A percentile compares a stretch with the other conserved stretches of the same genome.
phyloP scores from a whole-genome alignment of 768 basidiomycete genomes.

The Termitomyces sp. region DNA sequence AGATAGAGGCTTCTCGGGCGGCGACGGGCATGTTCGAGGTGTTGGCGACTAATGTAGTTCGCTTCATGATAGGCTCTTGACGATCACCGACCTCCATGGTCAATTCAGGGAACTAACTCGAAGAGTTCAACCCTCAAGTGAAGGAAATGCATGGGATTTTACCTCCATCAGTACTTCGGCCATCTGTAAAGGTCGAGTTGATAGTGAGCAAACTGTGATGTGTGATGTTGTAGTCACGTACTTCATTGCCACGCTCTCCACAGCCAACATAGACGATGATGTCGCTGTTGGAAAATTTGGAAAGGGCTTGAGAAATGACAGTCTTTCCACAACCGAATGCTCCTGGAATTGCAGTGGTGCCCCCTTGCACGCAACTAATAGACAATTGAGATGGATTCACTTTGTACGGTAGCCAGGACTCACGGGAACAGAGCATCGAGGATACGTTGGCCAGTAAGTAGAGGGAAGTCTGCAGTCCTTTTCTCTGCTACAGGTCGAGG shows the following conservation, averaged over 20 bases:
- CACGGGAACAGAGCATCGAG: conserved; percentile 95
- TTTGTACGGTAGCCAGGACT: conserved; percentile 21
- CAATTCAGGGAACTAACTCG: conserved; percentile 72
- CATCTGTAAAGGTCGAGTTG: conserved; percentile 46
- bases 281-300: conserved; percentile 98
- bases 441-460: conserved; percentile 95
- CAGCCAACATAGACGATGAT: conserved; percentile 99
- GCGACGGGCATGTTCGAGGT: conserved; percentile 99
- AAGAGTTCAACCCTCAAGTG: neutral
- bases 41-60: conserved; percentile 96
- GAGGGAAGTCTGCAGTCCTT: conserved; percentile 84
- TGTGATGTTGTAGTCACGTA: conserved; percentile 20
- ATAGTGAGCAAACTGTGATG: conserved; percentile 4
- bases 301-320: conserved; percentile 96
- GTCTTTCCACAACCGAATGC: conserved; percentile 99
- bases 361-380: conserved; percentile 89
- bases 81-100: conserved; percentile 89
- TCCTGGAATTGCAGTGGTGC: conserved; percentile 96
- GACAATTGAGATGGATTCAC: neutral
- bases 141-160: conserved; percentile 12
- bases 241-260: conserved; percentile 98
- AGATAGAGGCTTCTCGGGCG: conserved; percentile 98
- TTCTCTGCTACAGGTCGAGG: conserved; percentile 96
- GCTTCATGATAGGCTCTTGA: conserved; percentile 99
- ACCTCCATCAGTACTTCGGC: conserved; percentile 99